Base-by-base conservation (phyloP, 2,329 filamentous ascomycete species). In the Grosmannia huntii region DNA sequence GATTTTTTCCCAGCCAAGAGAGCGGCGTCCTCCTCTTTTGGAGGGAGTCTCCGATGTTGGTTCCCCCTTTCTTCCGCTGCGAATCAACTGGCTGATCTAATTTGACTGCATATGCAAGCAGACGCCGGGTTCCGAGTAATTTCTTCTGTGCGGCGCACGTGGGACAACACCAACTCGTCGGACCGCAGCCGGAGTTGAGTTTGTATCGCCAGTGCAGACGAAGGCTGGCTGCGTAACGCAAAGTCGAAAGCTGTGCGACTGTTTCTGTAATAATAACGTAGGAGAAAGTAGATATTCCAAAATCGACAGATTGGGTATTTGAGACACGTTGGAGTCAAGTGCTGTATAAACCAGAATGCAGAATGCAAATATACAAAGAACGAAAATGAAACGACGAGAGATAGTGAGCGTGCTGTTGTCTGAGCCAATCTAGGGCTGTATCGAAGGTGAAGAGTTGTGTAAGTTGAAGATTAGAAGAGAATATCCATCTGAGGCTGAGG, bases 261-360 rank as follows among this genome's bases (percentile, higher is more conserved):
- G 9, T 33, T 10, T 33, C 31, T 33, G 31, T 33, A 10, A 33
- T 33, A 11, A 33, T 2, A 33, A 33, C 6, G 31, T 58, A 57
- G 55, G 60, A 55, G 46, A 60, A 21, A 31, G 44, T 49, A 51
- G 44, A 60, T 52, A 58, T 50, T 23, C 12, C 48, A 48, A 57
- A 57, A 53, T 55, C 50, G 44, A 25, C 16, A n/a, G n/a, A 48
- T 10, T 48, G 23, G 27, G 21, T 28, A 25, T 11, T 33, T 33
- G 31, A 33, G 31, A 33, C 31, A 33, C 6, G 31, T 33, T 33
- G 31, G 31, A 5, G 9, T 16, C 14, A 25, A 50, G 11, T 50
- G 48, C 14, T 27, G n/a, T 50, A 25, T 25, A 50, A 28, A 25
- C 23, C 48, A 4, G 27, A 27, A 27, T 50, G 44, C 23, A 23